These are phyloP conservation scores for Acephala macrosclerotiorum DNA, from an alignment of 2,329 filamentous ascomycete genomes.

Conservation along the genomic window DNA sequence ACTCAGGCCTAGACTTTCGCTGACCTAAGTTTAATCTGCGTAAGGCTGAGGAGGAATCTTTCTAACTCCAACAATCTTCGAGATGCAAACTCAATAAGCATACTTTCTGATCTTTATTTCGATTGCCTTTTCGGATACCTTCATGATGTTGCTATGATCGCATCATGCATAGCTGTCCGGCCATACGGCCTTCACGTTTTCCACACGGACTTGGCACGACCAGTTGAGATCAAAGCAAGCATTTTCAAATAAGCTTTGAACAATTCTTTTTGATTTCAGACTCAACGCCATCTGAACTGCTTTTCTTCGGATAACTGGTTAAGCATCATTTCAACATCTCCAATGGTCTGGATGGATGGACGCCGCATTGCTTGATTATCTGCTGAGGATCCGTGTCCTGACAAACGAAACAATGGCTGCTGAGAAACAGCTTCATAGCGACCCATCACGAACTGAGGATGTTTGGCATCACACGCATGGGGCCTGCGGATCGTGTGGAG, in stretches of 20 bases:
- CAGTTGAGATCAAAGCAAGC: background rate
- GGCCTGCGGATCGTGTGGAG: conserved; percentile 16
- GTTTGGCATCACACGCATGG: conserved; percentile 23
- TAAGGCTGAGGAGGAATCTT: background rate
- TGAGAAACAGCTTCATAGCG: conserved; percentile 10
- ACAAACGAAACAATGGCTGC: conserved; percentile 24
- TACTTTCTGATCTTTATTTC: background rate
- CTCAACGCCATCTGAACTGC: conserved; percentile 6
- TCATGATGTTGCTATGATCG: background rate
- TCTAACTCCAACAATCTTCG: background rate
- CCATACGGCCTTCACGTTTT: background rate
- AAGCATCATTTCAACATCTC: background rate
- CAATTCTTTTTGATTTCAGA: background rate
- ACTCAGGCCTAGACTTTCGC: too few species aligned
- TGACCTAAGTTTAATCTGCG: background rate
- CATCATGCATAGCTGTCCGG: conserved; percentile 3
- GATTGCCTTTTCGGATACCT: background rate
- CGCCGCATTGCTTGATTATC: conserved; percentile 12
- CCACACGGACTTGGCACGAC: conserved; percentile 12
- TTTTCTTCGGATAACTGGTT: conserved; percentile 3
- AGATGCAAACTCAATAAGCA: background rate
- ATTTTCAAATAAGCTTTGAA: conserved; percentile 6
- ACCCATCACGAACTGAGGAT: conserved; percentile 14
- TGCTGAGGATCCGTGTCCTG: conserved; percentile 10
- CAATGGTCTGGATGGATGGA: background rate